A percentile compares a stretch with the other conserved stretches of the same genome.
Evolutionary conservation across 345 rosid genomes (phyloP).

Genomic region (Gossypium rotundifolium): DNA sequence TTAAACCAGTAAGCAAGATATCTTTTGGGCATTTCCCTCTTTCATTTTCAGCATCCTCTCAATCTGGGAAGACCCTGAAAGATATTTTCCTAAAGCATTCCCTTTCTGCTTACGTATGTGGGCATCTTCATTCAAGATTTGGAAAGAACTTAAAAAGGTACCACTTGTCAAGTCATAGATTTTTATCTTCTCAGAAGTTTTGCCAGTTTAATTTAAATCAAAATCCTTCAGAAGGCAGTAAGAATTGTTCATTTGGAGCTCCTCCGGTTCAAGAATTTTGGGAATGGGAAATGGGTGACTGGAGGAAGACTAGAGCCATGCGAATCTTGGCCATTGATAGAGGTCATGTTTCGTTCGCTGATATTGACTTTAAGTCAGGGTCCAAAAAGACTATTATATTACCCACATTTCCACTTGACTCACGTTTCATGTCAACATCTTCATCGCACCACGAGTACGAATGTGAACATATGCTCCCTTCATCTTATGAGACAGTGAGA

Average conservation of each 20-base stretch:
- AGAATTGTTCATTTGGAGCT: conserved; percentile 63
- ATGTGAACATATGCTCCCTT: conserved; percentile 62
- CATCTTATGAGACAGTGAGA: conserved; percentile 77
- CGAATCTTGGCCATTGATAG: conserved; percentile 79
- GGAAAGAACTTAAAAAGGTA: conserved; percentile 88
- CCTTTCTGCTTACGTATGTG: conserved; percentile 73
- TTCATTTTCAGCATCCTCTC: conserved; percentile 67
- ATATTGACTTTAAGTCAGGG: conserved; percentile 58
- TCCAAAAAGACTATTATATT: conserved; percentile 52
- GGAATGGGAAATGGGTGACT: conserved; percentile 99
- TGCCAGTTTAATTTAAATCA: conserved; percentile 72
- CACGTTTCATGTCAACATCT: conserved; percentile 80
- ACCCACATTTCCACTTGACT: conserved; percentile 90
- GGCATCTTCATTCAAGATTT: conserved; percentile 82
- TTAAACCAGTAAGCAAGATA: conserved; percentile 65
- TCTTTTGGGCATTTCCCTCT: conserved; percentile 92
- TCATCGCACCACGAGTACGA: conserved; percentile 46
- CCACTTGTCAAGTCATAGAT: conserved; percentile 36
- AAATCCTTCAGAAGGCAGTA: conserved; percentile 25
- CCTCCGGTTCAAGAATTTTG: conserved; percentile 57
- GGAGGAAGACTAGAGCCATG: conserved; percentile 84
- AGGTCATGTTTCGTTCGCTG: conserved; percentile 81
- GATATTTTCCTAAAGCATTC: conserved; percentile 84
- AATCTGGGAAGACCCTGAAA: conserved; percentile 54
- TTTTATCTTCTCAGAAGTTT: conserved; percentile 37